These are phyloP conservation scores for Penstemon eatonii DNA, from an alignment of 257 asterid genomes.

Conservation along the genomic window DNA sequence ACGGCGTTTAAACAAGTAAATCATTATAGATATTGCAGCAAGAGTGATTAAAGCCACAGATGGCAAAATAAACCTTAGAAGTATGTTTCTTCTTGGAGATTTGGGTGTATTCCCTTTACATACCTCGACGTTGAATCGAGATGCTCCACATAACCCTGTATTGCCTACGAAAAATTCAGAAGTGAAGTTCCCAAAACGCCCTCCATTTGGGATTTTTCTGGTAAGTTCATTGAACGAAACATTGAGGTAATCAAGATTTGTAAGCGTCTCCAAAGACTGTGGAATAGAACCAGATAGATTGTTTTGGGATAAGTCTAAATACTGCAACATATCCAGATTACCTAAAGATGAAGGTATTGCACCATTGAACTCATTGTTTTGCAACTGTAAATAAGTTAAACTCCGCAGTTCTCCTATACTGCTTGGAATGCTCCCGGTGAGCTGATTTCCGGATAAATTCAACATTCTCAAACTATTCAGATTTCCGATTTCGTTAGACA, in stretches of 20 bases:
- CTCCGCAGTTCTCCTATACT: slow-evolving; percentile 20
- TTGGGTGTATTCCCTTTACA: neutral
- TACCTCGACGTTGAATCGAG: neutral
- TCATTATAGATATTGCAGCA: too few species aligned
- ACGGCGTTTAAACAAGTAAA: too few species aligned
- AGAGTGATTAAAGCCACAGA: too few species aligned
- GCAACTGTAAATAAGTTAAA: slow-evolving; percentile 19
- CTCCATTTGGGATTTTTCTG: slow-evolving; percentile 11
- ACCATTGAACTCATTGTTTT: slow-evolving; percentile 24
- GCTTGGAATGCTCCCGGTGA: slow-evolving; percentile 30
- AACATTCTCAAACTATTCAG: neutral
- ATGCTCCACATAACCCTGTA: slow-evolving; percentile 11
- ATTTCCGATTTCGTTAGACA: slow-evolving; percentile 20
- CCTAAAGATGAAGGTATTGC: slow-evolving; percentile 26
- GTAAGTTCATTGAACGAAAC: slow-evolving; percentile 17
- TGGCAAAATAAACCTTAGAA: neutral
- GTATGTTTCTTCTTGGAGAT: neutral
- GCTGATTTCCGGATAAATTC: slow-evolving; percentile 17
- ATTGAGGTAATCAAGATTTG: slow-evolving; percentile 5
- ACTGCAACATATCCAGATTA: neutral
- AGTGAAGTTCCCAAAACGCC: slow-evolving; percentile 3
- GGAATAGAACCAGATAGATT: slow-evolving; percentile 15
- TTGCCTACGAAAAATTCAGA: neutral
- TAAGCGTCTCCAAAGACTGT: neutral
- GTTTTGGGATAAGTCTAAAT: slow-evolving; percentile 13